A percentile compares a stretch with the other conserved stretches of the same genome.
Evolutionary conservation across 345 rosid genomes (phyloP).

Genomic region (Brassica rapa): DNA sequence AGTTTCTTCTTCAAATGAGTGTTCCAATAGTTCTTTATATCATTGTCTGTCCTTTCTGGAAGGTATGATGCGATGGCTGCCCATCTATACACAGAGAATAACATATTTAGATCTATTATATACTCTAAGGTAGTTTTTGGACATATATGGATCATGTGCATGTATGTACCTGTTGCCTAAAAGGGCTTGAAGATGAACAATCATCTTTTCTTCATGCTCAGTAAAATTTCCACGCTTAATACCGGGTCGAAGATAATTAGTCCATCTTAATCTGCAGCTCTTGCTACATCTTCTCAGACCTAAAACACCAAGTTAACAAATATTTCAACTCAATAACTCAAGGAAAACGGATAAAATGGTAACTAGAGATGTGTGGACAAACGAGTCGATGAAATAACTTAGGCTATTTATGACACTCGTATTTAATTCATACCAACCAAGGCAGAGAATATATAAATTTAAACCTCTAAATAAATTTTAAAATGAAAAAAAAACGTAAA

Average conservation of each 20-base stretch:
- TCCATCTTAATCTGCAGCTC: constrained; percentile 98
- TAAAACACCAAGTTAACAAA: constrained; percentile 38
- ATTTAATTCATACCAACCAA: constrained; percentile 58
- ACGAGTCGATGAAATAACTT: constrained; percentile 31
- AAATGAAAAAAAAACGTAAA: background rate
- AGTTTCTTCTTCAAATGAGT: constrained; percentile 92
- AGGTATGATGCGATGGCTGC: constrained; percentile 99
- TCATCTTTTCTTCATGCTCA: constrained; percentile 89
- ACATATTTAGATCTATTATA: constrained; percentile 23
- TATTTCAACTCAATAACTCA: constrained; percentile 2
- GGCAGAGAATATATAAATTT: constrained; percentile 11
- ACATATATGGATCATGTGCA: constrained; percentile 15
- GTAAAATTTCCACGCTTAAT: constrained; percentile 93
- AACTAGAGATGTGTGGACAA: constrained; percentile 24
- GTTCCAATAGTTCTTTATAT: constrained; percentile 95
- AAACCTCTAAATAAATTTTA: background rate
- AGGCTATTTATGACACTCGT: constrained; percentile 41
- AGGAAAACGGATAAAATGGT: background rate
- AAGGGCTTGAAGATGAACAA: constrained; percentile 96
- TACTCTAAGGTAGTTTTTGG: background rate
- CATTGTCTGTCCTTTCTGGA: constrained; percentile 97
- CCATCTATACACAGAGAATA: constrained; percentile 61
- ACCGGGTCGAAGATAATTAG: constrained; percentile 94
- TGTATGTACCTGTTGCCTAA: constrained; percentile 78
- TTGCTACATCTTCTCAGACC: constrained; percentile 96